These are phyloP conservation scores for Triticum dicoccoides DNA, from an alignment of 176 grass and related monocot genomes.

Conservation along the genomic window DNA sequence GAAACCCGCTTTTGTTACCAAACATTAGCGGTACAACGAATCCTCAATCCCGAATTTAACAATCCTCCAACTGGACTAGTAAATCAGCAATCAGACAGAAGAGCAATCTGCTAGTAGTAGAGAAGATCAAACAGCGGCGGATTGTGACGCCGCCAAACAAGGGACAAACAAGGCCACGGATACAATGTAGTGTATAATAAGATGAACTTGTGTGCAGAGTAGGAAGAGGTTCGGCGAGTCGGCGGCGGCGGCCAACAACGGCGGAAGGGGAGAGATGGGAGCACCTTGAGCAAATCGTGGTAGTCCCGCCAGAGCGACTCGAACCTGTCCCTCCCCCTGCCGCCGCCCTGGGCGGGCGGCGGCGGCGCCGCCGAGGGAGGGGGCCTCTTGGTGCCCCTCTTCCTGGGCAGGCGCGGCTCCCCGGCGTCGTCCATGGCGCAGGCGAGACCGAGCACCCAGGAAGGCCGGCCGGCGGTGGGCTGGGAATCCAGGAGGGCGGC, in stretches of 20 bases:
- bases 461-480: neutral
- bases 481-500: conserved; percentile 16
- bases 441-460: conserved; percentile 18
- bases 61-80: neutral
- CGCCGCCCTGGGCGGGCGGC: neutral
- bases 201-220: neutral
- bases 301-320: conserved; percentile 43
- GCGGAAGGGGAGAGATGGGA: neutral
- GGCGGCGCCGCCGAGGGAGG: neutral
- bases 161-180: neutral
- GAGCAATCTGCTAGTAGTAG: neutral
- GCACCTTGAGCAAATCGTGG: conserved; percentile 51
- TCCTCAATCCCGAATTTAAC: neutral
- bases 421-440: conserved; percentile 27
- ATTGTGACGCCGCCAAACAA: neutral
- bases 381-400: conserved; percentile 35
- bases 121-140: neutral
- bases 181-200: neutral
- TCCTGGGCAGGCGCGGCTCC: conserved; percentile 37
- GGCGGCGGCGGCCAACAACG: neutral
- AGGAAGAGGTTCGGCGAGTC: neutral
- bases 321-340: conserved; percentile 28
- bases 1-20: neutral
- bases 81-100: neutral
- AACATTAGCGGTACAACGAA: neutral